phyloP scores from a whole-genome alignment of 345 rosid species.

The Eutrema heterophyllum region DNA sequence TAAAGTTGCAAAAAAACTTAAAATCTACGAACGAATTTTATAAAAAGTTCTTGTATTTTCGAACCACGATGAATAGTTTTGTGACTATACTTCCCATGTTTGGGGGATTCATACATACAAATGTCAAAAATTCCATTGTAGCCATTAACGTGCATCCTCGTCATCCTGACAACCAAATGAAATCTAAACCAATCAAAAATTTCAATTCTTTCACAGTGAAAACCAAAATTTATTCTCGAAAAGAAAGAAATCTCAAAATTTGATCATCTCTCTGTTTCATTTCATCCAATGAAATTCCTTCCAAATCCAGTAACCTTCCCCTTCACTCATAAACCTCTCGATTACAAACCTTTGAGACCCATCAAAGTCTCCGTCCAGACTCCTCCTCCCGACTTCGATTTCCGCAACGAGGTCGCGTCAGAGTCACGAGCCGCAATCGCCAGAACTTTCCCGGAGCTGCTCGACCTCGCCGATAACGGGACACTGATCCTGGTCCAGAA shows the following conservation, averaged over 20 bases:
- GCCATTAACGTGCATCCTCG: background rate
- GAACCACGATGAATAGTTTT: too few species aligned
- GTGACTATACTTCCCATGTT: too few species aligned
- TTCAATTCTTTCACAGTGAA: background rate
- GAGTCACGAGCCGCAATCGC: conserved; percentile 55
- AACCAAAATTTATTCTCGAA: too few species aligned
- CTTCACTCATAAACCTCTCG: conserved; percentile 20
- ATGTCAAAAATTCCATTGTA: background rate
- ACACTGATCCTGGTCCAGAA: conserved; percentile 55
- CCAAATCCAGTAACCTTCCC: conserved; percentile 41
- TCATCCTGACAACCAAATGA: background rate
- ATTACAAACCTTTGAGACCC: conserved; percentile 31
- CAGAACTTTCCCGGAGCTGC: conserved; percentile 44
- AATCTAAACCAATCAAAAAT: conserved; percentile 18
- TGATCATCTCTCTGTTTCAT: background rate
- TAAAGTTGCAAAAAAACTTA: too few species aligned
- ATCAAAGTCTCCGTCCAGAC: conserved; percentile 48
- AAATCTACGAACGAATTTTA: too few species aligned
- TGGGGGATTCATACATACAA: too few species aligned
- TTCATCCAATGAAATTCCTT: conserved; percentile 48
- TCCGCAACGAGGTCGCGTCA: conserved; percentile 45
- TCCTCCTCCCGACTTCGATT: conserved; percentile 76
- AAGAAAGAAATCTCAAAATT: background rate
- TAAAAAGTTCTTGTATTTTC: too few species aligned
- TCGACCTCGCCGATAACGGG: conserved; percentile 61